phyloP scores from a whole-genome alignment of 352 stramenopile species.

The Globisporangium ultimum region DNA sequence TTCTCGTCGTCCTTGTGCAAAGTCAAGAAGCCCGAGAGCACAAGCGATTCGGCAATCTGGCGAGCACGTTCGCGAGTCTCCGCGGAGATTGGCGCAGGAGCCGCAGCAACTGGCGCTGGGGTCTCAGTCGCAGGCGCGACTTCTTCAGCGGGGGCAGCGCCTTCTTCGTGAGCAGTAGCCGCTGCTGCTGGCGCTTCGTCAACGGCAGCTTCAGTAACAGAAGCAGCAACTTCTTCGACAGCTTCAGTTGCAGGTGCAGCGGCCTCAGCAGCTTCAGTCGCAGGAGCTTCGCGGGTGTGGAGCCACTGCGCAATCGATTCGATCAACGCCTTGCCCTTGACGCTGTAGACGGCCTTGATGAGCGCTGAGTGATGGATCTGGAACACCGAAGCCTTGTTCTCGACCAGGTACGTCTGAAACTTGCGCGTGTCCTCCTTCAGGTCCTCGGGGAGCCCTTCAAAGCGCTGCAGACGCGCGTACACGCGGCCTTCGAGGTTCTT shows the following conservation, averaged over 20 bases:
- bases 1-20: conserved; percentile 7
- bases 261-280: too few relatives aligned
- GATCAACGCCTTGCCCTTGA: conserved; percentile 9
- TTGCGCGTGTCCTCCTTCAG: conserved; percentile 7
- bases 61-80: neutral
- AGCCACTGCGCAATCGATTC: conserved; percentile 8
- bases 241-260: too few relatives aligned
- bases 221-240: too few relatives aligned
- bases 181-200: too few relatives aligned
- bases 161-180: too few relatives aligned
- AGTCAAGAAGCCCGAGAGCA: conserved; percentile 7
- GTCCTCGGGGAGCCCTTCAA: conserved; percentile 2
- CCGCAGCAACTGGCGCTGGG: too few relatives aligned
- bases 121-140: too few relatives aligned
- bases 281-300: neutral
- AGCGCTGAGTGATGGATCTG: conserved; percentile 3
- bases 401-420: neutral
- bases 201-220: too few relatives aligned
- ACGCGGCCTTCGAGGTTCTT: conserved; percentile 11
- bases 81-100: neutral
- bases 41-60: conserved; percentile 7
- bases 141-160: too few relatives aligned
- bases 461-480: conserved; percentile 8
- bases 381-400: conserved; percentile 7
- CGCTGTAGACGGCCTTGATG: conserved; percentile 12